Evolutionary conservation across 192 early-diverging fungal species (phyloP), one percentile per base, ranked within the genome.

Genomic region (Backusella tarrabulga): DNA sequence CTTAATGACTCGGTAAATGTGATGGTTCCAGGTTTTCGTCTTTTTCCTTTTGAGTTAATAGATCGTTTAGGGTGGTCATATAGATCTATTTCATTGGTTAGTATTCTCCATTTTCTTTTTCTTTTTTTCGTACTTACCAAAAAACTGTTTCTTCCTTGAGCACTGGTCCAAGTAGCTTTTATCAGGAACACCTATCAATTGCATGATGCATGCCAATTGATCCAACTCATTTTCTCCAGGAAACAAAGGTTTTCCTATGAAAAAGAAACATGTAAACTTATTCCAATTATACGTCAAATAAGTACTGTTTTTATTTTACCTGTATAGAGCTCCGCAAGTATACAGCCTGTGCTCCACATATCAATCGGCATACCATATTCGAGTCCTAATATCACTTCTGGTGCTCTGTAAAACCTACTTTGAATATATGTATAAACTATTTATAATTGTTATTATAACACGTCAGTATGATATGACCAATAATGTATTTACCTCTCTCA

Each of bases 391-490:
- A 99, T 99, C 17, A 99, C 96, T 83, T 99, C 97, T 15, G 97
- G 97, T 23, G 95, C 93, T 26, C 97, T 91, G 82, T 99, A 99
- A 85, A 99, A 99, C 40, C 97, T 88, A 74, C 89, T 91, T 85
- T 99, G 97, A 63, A 99, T 97, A 78, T 99, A 99, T 3, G 97
- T 98, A 82, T 98, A 99, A 46, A 98, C 92, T 80, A 96, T 96
- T 21, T 29, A 26, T 19, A 46, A n/a, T 40, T 26, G 26, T n/a
- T 40, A 50, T 42, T 73, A 34, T 9, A 29, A 17, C 46, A 50
- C 17, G 46, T 50, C 15, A 7, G 19, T 63, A 19, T 44, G 17
- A 41, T n/a, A 9, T 14, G 34, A 46, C 23, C 5, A 1, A 40
- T 44, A 1, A 4, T 21, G 12, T 71, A 26, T 68, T 42, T 76